Evolutionary conservation across 768 basidiomycete species (phyloP), one percentile per base, ranked within the genome.

Genomic region (Termitomyces sp.): DNA sequence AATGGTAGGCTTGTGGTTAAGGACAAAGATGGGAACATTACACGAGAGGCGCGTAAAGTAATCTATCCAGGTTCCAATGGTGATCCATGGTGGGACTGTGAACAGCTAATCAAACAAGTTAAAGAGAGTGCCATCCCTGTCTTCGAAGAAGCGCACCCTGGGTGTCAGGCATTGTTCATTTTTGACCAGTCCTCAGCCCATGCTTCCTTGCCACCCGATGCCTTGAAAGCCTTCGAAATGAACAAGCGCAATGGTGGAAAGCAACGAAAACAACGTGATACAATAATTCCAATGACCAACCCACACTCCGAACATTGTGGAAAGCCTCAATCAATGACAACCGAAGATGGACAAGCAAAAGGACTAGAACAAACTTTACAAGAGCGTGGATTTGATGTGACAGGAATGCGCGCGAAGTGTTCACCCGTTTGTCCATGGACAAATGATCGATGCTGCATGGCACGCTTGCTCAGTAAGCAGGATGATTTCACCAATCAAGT

Each of bases 331-430:
- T 69, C 66, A 51, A 80, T 80, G 78, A 75, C 67, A 2, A 40
- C 68, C 0, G 36, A 51, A 0, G 54, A 68, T 57, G 73, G 78
- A 2, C 0, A 61, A 28, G 68, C 67, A 43, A 78, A 79, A 61
- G 77, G 79, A 0, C 59, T 78, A 1, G 12, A 75, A 51, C 60
- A 51, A 6, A 66, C 71, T 35, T 73, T 80, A 16, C 57, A 68
- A 48, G 79, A 82, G 59, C 61, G 68, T 0, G 75, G 77, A 26
- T 81, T 80, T 58, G 53, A 76, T 61, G 69, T 78, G 2, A 6
- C 14, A 0, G 51, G 61, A 0, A 44, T 80, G 26, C 35, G 38
- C 14, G 70, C 73, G 0, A 79, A 79, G 56, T 79, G 75, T 56
- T 47, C 61, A 1, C 73, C 73, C 7, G 35, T 36, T 10, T 36